Evolutionary conservation across 2,329 filamentous ascomycete genomes (phyloP), one percentile per base, ranked within the genome.

Genomic region (Paracoccidioides lutzii): DNA sequence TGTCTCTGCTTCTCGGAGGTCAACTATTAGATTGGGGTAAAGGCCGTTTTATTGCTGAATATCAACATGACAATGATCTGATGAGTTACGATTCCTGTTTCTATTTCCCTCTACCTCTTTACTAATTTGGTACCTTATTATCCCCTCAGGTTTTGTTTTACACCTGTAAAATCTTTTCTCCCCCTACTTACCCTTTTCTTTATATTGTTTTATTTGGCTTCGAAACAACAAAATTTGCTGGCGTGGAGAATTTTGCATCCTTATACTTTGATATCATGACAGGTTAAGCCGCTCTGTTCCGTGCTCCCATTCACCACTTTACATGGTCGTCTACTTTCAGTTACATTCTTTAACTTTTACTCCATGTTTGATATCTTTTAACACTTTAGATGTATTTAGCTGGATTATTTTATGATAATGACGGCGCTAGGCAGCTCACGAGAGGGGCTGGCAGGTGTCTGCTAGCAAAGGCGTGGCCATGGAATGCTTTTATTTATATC

Each of bases 1-100:
- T 8, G 14, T 42, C 41, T 0, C 32, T n/a, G 2, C 6, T 14
- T 37, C 43, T 22, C 1, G n/a, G 41, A 14, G 42, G 14, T 6
- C 37, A 51, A 10, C 5, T 46, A n/a, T 9, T 32, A 28, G 9
- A 48, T 10, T 2, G 55, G 28, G 7, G 41, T 43, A 28, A 57
- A 57, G 50, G 51, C 46, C n/a, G 30, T 57, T 15, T 57, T 55
- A 14, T 48, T 46, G 15, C 40, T 59, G 30, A 46, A 53, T 41
- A 52, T 45, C 32, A 52, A 53, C 40, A 49, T 42, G n/a, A 54
- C 57, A 8, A 54, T 48, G 50, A 58, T 54, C 32, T 58, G 32
- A 44, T 8, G 32, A 52, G 12, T 52, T 42, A 30, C 8, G 4
- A 42, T 41, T 52, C 22, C 45, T 15, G 14, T 43, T 22, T 22